Evolutionary conservation across 139 green algal species (phyloP), one percentile per base, ranked within the genome.

Genomic region (Chlamydomonas sphaeroides): DNA sequence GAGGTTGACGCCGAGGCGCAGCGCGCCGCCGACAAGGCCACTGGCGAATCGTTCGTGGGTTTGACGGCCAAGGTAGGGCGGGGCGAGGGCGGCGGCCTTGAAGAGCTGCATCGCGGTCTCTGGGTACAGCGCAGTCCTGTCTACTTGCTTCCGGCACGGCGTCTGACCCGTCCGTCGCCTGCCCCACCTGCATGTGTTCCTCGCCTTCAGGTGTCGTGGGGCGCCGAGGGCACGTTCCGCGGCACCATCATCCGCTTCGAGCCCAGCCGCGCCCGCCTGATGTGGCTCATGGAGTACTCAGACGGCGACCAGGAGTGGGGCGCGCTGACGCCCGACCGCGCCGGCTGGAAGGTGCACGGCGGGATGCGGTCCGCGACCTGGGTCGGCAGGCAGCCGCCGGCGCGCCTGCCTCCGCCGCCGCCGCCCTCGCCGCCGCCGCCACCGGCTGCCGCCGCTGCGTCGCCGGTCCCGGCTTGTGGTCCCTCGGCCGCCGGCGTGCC

Each of bases 221-320:
- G 75, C 21, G 3, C 8, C 4, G 75, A 82, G 45, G 75, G 75
- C 42, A 49, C 21, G 30, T 82, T 82, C 75, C n/a, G 23, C 8
- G 75, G 75, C 75, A 65, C 62, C 75, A 72, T 82, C 33, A 53
- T 32, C 3, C 61, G 61, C 30, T 72, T 42, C 75, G 65, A 82
- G 38, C 75, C 75, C 6, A 1, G 2, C 33, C 39, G 42, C 26
- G 20, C 75, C 20, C 32, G 75, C 7, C 62, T 73, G 18, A 51
- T 38, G 25, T 82, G 75, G 75, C 75, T 82, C 2, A 72, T 82
- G 62, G 3, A 5, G 17, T 82, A 82, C 42, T 42, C 59, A 32
- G 75, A 82, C 62, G 75, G 75, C 32, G 75, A 82, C 63, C 32
- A 82, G 61, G 75, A 82, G 45, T 82, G 75, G 75, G 75, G 75